phyloP scores from a whole-genome alignment of 2,329 filamentous ascomycete species.

The Verticillium nubilum region DNA sequence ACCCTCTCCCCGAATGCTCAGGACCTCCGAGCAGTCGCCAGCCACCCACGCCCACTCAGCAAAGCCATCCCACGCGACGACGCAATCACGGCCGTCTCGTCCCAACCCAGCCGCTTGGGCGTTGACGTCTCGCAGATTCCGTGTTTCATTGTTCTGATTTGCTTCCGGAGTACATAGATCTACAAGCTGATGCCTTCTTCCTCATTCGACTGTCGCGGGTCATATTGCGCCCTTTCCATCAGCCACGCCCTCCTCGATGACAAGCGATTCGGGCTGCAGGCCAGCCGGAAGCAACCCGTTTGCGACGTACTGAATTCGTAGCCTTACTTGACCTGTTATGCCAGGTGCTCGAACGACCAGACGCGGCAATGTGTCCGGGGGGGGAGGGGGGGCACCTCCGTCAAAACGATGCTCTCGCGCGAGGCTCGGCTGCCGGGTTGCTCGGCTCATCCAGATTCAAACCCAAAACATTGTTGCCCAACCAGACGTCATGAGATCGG shows the following conservation, averaged over 20 bases:
- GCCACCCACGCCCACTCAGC: background rate
- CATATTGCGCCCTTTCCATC: background rate
- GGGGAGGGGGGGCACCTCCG: background rate
- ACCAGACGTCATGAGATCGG: background rate
- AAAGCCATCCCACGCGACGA: background rate
- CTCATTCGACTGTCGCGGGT: background rate
- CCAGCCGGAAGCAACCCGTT: background rate
- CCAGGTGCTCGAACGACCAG: background rate
- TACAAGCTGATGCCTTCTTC: background rate
- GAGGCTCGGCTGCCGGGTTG: background rate
- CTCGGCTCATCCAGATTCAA: background rate
- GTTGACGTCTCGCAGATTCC: background rate
- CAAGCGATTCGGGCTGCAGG: background rate
- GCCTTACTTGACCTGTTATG: background rate
- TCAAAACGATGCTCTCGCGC: background rate
- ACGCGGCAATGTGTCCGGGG: background rate
- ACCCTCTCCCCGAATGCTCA: background rate
- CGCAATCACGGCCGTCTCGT: background rate
- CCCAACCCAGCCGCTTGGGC: background rate
- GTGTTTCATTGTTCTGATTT: background rate
- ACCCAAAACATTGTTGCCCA: background rate
- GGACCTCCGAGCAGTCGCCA: background rate
- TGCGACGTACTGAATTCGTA: background rate
- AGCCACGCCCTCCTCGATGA: background rate
- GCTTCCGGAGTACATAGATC: background rate